Conservation (phyloP, 2,329 filamentous ascomycete genomes). For the Cladorrhinum sp. region DNA sequence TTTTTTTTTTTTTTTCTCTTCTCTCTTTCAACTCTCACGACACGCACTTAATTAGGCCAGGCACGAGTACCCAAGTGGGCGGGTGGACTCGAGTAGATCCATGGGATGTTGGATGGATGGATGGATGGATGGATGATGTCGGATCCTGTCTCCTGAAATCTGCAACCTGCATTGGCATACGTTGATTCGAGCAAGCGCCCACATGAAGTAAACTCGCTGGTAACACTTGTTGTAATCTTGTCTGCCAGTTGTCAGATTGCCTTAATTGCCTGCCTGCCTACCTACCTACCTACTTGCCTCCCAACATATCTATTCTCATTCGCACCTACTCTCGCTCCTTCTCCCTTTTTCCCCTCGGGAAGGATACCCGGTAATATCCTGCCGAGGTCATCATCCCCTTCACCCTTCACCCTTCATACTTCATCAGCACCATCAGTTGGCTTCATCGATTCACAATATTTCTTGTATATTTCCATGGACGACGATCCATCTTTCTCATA, state of each 20-base stretch:
- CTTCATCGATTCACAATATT: not conserved
- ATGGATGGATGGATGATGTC: not conserved
- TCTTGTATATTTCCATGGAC: not conserved
- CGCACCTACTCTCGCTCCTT: not conserved
- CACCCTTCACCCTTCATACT: not conserved
- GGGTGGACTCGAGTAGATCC: not conserved
- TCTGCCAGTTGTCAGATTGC: not conserved
- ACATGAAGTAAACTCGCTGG: not conserved
- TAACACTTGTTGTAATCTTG: not conserved
- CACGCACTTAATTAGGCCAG: too few relatives aligned
- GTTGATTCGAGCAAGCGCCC: not conserved
- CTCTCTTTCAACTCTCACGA: conserved; percentile 9
- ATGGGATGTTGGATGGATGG: not conserved
- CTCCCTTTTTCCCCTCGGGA: not conserved
- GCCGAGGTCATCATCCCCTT: not conserved
- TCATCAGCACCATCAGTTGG: not conserved
- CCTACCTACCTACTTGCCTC: not conserved
- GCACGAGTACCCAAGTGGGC: not conserved
- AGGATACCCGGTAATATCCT: not conserved
- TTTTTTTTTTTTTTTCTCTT: conserved; percentile 16
- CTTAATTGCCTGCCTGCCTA: not conserved
- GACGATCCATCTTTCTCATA: conserved; percentile 11
- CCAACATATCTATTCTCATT: not conserved
- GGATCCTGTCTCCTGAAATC: not conserved
- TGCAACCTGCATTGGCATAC: not conserved